These are phyloP conservation scores for Trichosporon ovoides DNA, from an alignment of 1,284 basidiomycete species.

Conservation along the genomic window DNA sequence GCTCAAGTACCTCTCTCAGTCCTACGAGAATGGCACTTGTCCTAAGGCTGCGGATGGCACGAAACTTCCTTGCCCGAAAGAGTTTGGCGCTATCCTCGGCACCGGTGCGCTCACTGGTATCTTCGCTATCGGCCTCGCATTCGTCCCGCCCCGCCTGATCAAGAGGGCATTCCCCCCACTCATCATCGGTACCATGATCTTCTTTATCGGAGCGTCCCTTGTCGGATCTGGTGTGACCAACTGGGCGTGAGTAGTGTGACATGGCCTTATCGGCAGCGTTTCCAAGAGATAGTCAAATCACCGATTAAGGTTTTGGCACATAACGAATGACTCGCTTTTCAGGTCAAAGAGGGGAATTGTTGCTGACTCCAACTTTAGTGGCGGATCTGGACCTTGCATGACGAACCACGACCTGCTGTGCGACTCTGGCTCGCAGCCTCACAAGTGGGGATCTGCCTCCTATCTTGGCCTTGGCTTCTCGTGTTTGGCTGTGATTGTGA, in stretches of 20 bases:
- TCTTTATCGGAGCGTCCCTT: conserved; percentile 33
- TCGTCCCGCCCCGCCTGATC: conserved; percentile 31
- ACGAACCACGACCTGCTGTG: conserved; percentile 29
- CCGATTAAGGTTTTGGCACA: too few species aligned
- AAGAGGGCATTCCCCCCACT: conserved; percentile 35
- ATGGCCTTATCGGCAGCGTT: too few species aligned
- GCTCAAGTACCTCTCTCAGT: conserved; percentile 25
- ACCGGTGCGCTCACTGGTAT: conserved; percentile 29
- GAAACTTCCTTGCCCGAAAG: conserved; percentile 31
- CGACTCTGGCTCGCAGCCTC: conserved; percentile 15
- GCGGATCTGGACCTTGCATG: conserved; percentile 27
- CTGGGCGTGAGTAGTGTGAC: conserved; percentile 27
- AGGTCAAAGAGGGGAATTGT: too few species aligned
- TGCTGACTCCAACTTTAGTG: conserved; percentile 7
- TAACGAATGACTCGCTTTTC: too few species aligned
- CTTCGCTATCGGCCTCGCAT: conserved; percentile 31
- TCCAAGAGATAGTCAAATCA: too few species aligned
- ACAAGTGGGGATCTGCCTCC: conserved; percentile 29
- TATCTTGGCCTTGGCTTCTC: conserved; percentile 35
- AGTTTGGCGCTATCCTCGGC: conserved; percentile 34
- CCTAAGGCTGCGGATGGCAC: conserved; percentile 22
- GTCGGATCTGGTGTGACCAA: conserved; percentile 31
- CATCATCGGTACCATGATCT: conserved; percentile 33
- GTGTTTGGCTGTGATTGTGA: conserved; percentile 21
- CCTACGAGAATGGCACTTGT: conserved; percentile 33